phyloP scores from a whole-genome alignment of 2,329 filamentous ascomycete species.

The Aspergillus hortae region DNA sequence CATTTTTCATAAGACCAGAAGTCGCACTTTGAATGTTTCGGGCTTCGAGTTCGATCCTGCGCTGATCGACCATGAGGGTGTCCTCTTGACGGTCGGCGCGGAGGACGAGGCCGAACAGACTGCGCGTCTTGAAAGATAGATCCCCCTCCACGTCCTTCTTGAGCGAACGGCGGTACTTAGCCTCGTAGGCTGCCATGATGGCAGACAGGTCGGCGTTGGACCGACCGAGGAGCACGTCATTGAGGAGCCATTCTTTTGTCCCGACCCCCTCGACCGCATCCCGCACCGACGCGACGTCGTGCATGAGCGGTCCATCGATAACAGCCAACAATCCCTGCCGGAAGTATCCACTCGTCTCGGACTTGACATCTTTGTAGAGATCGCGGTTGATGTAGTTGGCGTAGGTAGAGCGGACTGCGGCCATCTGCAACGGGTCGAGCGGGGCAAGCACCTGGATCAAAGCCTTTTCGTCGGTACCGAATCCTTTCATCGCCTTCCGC shows the following conservation, averaged over 20 bases:
- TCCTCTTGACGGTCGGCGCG: slow-evolving; percentile 74
- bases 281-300: slow-evolving; percentile 69
- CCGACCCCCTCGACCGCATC: slow-evolving; percentile 73
- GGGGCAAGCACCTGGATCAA: slow-evolving; percentile 68
- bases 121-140: slow-evolving; percentile 79
- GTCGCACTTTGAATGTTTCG: slow-evolving; percentile 73
- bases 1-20: slow-evolving; percentile 56
- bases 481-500: slow-evolving; percentile 84
- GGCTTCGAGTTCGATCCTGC: slow-evolving; percentile 72
- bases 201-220: slow-evolving; percentile 84
- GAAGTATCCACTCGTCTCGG: slow-evolving; percentile 73
- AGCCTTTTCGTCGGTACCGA: slow-evolving; percentile 80
- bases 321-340: slow-evolving; percentile 71
- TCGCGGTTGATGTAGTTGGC: slow-evolving; percentile 62
- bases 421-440: slow-evolving; percentile 75
- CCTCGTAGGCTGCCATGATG: slow-evolving; percentile 76
- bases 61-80: slow-evolving; percentile 66
- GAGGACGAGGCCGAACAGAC: slow-evolving; percentile 79
- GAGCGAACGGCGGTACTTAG: slow-evolving; percentile 62
- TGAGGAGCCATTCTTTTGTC: slow-evolving; percentile 81
- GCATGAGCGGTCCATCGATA: slow-evolving; percentile 70
- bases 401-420: slow-evolving; percentile 65
- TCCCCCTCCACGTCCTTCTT: slow-evolving; percentile 73
- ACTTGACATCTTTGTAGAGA: slow-evolving; percentile 70
- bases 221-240: slow-evolving; percentile 78